Conservation (phyloP, 371 early-diverging fungal genomes). For the Umbelopsis sp. region DNA sequence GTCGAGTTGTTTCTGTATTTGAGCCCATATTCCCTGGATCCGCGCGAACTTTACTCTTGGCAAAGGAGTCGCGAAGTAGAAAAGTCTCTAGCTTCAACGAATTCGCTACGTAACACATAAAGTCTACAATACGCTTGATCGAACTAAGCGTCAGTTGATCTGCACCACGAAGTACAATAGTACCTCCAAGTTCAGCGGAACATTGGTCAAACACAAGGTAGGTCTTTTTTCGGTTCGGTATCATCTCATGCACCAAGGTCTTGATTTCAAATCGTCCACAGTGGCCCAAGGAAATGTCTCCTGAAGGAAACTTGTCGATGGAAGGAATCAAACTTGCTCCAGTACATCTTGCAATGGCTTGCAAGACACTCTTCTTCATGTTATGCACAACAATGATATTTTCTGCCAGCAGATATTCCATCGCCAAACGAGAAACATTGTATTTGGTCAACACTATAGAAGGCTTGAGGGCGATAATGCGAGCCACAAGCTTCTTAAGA, state of each 20-base stretch:
- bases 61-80: constrained; percentile 62
- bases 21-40: not conserved
- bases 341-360: constrained; percentile 85
- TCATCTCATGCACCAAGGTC: constrained; percentile 77
- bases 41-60: constrained; percentile 31
- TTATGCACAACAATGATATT: constrained; percentile 83
- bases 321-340: constrained; percentile 84
- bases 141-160: constrained; percentile 57
- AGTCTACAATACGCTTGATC: constrained; percentile 80
- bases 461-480: constrained; percentile 81
- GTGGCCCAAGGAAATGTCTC: constrained; percentile 74
- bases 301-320: constrained; percentile 77
- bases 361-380: constrained; percentile 85
- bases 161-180: constrained; percentile 88
- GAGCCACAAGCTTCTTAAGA: constrained; percentile 74
- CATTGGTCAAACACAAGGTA: constrained; percentile 91
- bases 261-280: constrained; percentile 82
- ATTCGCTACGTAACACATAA: constrained; percentile 86
- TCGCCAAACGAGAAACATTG: constrained; percentile 81
- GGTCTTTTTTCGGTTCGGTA: constrained; percentile 82
- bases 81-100: constrained; percentile 86
- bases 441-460: constrained; percentile 83
- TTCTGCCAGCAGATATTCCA: constrained; percentile 80
- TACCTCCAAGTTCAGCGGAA: constrained; percentile 80
- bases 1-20: not conserved